Base-by-base conservation (phyloP, 352 stramenopile species). In the Heterotrichella gracilis region DNA sequence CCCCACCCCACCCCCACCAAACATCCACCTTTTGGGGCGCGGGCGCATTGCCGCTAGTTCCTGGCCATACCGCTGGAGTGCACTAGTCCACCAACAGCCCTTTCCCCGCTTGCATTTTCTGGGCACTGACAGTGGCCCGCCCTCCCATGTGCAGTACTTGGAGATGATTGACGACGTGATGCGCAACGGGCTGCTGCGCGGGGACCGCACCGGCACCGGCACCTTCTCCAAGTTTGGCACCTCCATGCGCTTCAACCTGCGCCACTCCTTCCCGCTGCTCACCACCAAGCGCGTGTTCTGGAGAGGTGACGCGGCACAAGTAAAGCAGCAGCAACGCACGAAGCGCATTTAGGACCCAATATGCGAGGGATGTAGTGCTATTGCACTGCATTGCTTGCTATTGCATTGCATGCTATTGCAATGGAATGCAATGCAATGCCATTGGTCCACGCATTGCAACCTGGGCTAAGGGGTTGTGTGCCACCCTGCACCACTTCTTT, bases 251-350 rank as follows among this genome's bases (percentile, higher is more conserved):
- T 98, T 94, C 73, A 87, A 80, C 71, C 77, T 99, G 4, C 81
- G 89, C 21, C 78, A 96, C 73, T 83, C 88, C 39, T 89, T 99
- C 71, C 94, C 94, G 2, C 76, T 99, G 32, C 76, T 99, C 22
- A 99, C 94, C 23, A 99, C 94, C 19, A 99, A 99, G 80, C 79
- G 84, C 41, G 92, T 96, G 24, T 99, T 99, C 76, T 98, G 90
- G 91, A 80, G 92, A 25, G 4, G 2, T 9, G 2, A 1, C 1
- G 41, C 23, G 23, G 41, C n/a, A 3, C n/a, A 66, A 66, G 3
- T 66, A 66, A 66, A 22, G 41, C 23, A 66, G 41, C 41, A 22
- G 41, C 23, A 22, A 66, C 23, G 41, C 21, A 66, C 41, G 41
- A 3, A 66, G 41, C 3, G n/a, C 23, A 4, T n/a, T 22, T 24